Percentiles rank a stretch among this genome's conserved stretches.
Evolutionary conservation across 306 rosid genomes (phyloP).

Genomic region (Lithocarpus polystachyus): DNA sequence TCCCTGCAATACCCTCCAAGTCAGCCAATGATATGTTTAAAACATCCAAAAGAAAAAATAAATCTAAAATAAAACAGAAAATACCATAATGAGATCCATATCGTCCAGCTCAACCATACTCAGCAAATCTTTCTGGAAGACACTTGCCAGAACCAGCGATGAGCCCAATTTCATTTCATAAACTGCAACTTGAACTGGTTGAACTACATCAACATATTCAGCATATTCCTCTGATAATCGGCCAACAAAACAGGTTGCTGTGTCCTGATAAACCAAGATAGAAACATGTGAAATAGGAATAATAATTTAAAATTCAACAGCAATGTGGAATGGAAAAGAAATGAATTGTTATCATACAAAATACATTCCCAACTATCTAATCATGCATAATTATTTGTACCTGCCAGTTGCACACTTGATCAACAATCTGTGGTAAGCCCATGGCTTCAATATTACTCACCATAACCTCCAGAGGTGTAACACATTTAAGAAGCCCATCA

Average conservation of each 20-base stretch:
- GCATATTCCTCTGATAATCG: conserved; percentile 47
- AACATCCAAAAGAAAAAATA: conserved; percentile 8
- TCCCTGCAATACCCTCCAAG: conserved; percentile 50
- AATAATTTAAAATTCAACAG: background rate
- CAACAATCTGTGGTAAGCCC: conserved; percentile 42
- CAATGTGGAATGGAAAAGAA: background rate
- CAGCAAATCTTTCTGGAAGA: conserved; percentile 33
- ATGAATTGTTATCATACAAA: background rate
- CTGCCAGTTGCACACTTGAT: conserved; percentile 65
- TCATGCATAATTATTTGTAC: conserved; percentile 28
- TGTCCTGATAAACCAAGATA: conserved; percentile 41
- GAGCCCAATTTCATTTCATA: conserved; percentile 89
- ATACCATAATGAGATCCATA: conserved; percentile 50
- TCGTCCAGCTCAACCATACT: conserved; percentile 35
- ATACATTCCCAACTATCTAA: background rate
- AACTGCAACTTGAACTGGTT: conserved; percentile 86
- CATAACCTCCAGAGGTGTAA: conserved; percentile 38
- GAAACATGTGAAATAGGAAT: background rate
- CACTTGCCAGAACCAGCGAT: conserved; percentile 58
- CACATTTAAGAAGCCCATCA: conserved; percentile 50
- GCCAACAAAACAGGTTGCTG: conserved; percentile 65
- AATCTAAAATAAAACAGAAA: background rate
- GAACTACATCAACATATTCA: conserved; percentile 62
- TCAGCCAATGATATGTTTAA: conserved; percentile 21
- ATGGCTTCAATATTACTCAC: conserved; percentile 34